Base-by-base conservation (phyloP, 192 early-diverging fungal species). In the Umbelopsis ramanniana region DNA sequence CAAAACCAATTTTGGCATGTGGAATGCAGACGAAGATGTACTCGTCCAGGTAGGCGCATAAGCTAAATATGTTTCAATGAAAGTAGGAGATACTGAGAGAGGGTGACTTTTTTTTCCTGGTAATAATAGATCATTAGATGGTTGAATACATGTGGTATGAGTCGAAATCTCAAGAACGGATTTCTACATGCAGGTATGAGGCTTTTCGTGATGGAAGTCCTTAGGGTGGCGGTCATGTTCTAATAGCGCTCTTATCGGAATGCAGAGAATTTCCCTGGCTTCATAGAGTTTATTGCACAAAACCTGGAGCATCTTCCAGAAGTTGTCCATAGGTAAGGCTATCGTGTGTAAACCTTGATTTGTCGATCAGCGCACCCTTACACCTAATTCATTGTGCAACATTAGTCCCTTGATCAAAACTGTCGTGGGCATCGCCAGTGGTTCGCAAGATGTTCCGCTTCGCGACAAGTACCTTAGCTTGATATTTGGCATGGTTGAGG, bases 11-110 rank as follows among this genome's bases (percentile, higher is more conserved):
- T 89, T 91, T 78, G 75, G 81, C 3, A 70, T 91, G 35, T 95
- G 93, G 93, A 84, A 85, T 55, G 85, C 89, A 4, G 88, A 95
- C 67, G 75, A 77, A n/a, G 88, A 90, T 70, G 88, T 93, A 12
- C 68, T 94, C 57, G 48, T 79, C 14, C 87, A 90, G 80, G 85
- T 81, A 74, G 46, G 67, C 11, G 3, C 60, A 5, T 15, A 57
- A n/a, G 26, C 52, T 68, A 46, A 17, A 66, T 14, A 45, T 23
- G 35, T 22, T 17, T 1, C 33, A 22, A 22, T 15, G 14, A 43
- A 22, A 14, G 21, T 14, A 10, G 21, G 19, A 75, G 22, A 17
- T 53, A 2, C 52, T 47, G 48, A 29, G 22, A 21, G 15, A 37
- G 40, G 15, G 17, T 70, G 19, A 24, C 3, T 33, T 40, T 21